These are phyloP conservation scores for Vitis amurensis DNA, from an alignment of 164 flowering plant species.

Conservation along the genomic window DNA sequence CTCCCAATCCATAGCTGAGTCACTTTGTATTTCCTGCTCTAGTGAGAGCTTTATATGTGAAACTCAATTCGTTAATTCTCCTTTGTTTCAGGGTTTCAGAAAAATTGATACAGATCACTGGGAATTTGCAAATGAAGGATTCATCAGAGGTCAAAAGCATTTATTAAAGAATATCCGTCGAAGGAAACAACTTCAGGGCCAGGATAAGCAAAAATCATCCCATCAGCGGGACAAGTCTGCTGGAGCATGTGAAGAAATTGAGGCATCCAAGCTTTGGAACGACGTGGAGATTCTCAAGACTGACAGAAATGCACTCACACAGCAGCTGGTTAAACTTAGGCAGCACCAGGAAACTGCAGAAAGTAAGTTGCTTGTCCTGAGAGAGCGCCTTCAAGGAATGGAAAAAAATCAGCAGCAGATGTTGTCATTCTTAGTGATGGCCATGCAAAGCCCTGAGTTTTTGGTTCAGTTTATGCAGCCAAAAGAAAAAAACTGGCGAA, in stretches of 20 bases:
- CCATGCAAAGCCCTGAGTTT: conserved; percentile 69
- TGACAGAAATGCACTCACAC: conserved; percentile 59
- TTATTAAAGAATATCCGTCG: conserved; percentile 57
- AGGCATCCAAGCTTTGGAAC: conserved; percentile 33
- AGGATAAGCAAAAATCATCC: conserved; percentile 30
- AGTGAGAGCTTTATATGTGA: no score
- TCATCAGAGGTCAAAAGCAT: conserved; percentile 66
- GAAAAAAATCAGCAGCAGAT: conserved; percentile 81
- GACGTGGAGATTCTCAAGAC: conserved; percentile 69
- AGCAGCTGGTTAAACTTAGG: conserved; percentile 61
- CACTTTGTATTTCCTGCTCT: no score
- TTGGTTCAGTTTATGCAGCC: conserved; percentile 62
- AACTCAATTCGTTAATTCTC: no score
- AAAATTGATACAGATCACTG: conserved; percentile 69
- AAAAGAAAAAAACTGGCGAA: conserved; percentile 61
- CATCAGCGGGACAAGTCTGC: conserved; percentile 27
- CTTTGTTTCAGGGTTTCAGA: conserved; percentile 59
- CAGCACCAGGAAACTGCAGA: conserved; percentile 59
- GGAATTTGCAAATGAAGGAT: conserved; percentile 69
- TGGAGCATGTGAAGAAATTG: conserved; percentile 26
- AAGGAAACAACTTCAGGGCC: conserved; percentile 45
- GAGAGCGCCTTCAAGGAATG: conserved; percentile 66
- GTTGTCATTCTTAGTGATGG: conserved; percentile 80
- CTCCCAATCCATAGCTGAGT: no score
- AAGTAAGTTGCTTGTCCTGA: conserved; percentile 37